Percentiles rank a stretch among this genome's conserved stretches.
Evolutionary conservation across 2,329 filamentous ascomycete genomes (phyloP).

Genomic region (Nothomitra cinnamomea): DNA sequence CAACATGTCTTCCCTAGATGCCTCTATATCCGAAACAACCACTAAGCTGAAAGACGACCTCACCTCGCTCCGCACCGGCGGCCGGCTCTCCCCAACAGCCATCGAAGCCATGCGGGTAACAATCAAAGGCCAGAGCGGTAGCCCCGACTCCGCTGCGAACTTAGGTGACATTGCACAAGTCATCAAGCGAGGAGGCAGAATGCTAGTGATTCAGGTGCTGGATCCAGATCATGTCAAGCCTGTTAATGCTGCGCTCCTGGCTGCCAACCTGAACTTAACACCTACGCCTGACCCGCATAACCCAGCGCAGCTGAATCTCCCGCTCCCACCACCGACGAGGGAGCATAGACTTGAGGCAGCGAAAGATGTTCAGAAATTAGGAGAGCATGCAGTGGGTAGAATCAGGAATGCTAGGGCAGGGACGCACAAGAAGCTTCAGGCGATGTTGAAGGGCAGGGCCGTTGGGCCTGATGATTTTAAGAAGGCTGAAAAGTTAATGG

Average conservation of each 20-base stretch:
- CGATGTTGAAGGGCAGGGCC: constrained; percentile 22
- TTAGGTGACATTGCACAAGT: constrained; percentile 50
- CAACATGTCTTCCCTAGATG: constrained; percentile 41
- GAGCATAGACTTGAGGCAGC: constrained; percentile 18
- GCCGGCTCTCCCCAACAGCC: constrained; percentile 42
- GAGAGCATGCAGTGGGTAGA: constrained; percentile 11
- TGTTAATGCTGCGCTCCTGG: constrained; percentile 34
- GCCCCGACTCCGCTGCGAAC: constrained; percentile 24
- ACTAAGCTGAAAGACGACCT: constrained; percentile 43
- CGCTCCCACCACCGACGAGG: constrained; percentile 39
- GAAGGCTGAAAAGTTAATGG: constrained; percentile 31
- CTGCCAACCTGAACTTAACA: constrained; percentile 32
- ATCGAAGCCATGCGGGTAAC: constrained; percentile 43
- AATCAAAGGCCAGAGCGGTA: constrained; percentile 17
- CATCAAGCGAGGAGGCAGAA: constrained; percentile 43
- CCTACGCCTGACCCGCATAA: constrained; percentile 30
- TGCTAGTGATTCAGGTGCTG: constrained; percentile 42
- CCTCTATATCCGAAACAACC: constrained; percentile 36
- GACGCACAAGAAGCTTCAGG: constrained; percentile 31
- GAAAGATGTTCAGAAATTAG: neutral
- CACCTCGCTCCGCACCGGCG: constrained; percentile 42
- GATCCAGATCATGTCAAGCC: constrained; percentile 45
- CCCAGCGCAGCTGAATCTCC: constrained; percentile 34
- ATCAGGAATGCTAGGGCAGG: constrained; percentile 27
- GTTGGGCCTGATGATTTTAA: constrained; percentile 31